Conservation (phyloP, 225 moss, liverwort and hornwort genomes). For the Marchantia polymorpha region DNA sequence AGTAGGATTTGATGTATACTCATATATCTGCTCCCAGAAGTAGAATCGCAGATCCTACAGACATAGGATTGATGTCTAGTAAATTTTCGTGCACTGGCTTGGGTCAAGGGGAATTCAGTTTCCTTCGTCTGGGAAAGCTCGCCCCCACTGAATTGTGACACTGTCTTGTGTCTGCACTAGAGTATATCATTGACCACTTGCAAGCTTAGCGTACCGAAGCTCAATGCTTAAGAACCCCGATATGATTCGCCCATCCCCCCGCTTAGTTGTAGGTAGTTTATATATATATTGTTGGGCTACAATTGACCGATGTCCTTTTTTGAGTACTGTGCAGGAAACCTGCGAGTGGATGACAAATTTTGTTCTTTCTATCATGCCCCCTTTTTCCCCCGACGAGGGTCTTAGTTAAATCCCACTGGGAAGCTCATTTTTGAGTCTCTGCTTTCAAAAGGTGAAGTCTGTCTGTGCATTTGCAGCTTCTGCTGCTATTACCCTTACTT, state of each 20-base stretch:
- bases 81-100: not conserved
- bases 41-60: slow-evolving; percentile 1
- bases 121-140: not conserved
- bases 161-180: slow-evolving; percentile 19
- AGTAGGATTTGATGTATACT: slow-evolving; percentile 10
- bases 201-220: slow-evolving; percentile 4
- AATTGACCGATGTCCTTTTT: slow-evolving; percentile 20
- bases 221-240: slow-evolving; percentile 3
- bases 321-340: slow-evolving; percentile 2
- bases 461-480: no score
- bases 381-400: not conserved
- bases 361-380: slow-evolving; percentile 6
- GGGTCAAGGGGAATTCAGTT: not conserved
- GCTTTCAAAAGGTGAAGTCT: not conserved
- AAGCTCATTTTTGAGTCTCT: not conserved
- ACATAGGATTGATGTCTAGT: slow-evolving; percentile 10
- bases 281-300: slow-evolving; percentile 22
- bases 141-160: slow-evolving; percentile 1
- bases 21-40: not conserved
- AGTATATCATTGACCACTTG: slow-evolving; percentile 2
- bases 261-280: slow-evolving; percentile 21
- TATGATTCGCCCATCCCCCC: slow-evolving; percentile 20
- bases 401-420: not conserved
- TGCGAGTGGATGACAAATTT: slow-evolving; percentile 20
- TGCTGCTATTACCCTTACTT: no score